Base-by-base conservation (phyloP, 1,284 basidiomycete genomes). In the Cryptococcus maquisensis region DNA sequence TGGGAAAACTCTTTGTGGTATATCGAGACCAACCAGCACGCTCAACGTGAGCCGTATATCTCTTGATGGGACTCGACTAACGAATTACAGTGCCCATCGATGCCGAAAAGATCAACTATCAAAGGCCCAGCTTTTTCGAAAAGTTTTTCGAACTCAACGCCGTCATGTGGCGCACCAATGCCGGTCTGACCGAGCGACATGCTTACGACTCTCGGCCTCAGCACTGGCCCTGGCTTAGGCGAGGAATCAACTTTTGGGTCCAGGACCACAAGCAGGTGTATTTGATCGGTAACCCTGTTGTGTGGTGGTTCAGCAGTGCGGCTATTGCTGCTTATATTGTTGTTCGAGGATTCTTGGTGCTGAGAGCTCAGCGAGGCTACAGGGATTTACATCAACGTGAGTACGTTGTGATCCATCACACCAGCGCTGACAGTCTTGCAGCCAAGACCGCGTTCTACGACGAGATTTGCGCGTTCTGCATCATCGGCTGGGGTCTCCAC, bases 221-320 rank as follows among this genome's bases (percentile, higher is more conserved):
- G 54, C 81, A 83, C 0, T 98, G 96, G 96, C 94, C 95, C 9
- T 79, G 83, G 53, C 82, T 98, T 43, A 83, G 83, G 47, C 86
- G 95, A 58, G 96, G 96, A 38, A 98, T 99, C 71, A 93, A 94
- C 78, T 98, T 98, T 78, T 98, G 96, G 96, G 91, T 95, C 41
- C 93, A 94, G 74, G 89, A 98, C 59, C 87, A 98, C 72, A 82
- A 84, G 37, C 95, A 98, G 70, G 88, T 98, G 56, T 98, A 98
- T 75, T 82, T 98, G 42, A 81, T 97, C 32, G 95, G 95, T 7
- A 98, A 98, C 74, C 91, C 93, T 0, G 80, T 94, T 57, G 81
- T 96, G 20, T 98, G 95, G 94, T 96, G 86, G 82, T 75, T 85
- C 21, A 87, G 89, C 63, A 85, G 87, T 0, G 67, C 85, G 2